phyloP scores from a whole-genome alignment of 208 protist species.

The Acanthamoeba triangularis region DNA sequence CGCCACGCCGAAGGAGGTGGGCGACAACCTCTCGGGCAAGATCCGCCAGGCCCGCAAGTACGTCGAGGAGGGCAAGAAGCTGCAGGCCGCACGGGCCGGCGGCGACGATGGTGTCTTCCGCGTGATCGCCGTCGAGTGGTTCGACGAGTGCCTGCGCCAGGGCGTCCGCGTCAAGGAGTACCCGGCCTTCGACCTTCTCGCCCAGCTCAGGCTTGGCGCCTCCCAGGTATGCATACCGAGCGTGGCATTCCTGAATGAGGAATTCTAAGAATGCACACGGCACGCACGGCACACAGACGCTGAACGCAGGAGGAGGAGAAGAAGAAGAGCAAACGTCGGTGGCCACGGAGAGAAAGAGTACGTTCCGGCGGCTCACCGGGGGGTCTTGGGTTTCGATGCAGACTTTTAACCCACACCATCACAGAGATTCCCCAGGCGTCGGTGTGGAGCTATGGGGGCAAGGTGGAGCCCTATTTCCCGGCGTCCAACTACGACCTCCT shows the following conservation, averaged over 20 bases:
- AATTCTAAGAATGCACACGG: too few species aligned
- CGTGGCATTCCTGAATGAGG: too few species aligned
- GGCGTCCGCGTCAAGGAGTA: conserved; percentile 3
- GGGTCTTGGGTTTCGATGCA: too few species aligned
- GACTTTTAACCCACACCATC: too few species aligned
- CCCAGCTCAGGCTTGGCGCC: neutral
- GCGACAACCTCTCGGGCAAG: neutral
- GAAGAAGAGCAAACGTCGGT: neutral
- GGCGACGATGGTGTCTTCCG: neutral
- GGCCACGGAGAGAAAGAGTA: too few species aligned
- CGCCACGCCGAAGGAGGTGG: conserved; percentile 20
- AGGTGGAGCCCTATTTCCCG: conserved; percentile 43
- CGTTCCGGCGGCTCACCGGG: too few species aligned
- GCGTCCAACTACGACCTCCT: conserved; percentile 44
- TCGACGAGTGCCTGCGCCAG: neutral
- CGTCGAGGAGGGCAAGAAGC: neutral
- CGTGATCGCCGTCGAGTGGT: neutral
- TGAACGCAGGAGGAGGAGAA: too few species aligned
- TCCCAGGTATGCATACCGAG: neutral
- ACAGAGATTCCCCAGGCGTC: conserved; percentile 28
- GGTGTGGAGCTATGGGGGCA: conserved; percentile 13
- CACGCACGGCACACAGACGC: too few species aligned
- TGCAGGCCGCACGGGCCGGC: neutral
- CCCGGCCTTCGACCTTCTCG: conserved; percentile 17
- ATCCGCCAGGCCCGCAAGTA: conserved; percentile 1